Conservation (phyloP, 805 yeast genomes). For the Komagataella ulmi region DNA sequence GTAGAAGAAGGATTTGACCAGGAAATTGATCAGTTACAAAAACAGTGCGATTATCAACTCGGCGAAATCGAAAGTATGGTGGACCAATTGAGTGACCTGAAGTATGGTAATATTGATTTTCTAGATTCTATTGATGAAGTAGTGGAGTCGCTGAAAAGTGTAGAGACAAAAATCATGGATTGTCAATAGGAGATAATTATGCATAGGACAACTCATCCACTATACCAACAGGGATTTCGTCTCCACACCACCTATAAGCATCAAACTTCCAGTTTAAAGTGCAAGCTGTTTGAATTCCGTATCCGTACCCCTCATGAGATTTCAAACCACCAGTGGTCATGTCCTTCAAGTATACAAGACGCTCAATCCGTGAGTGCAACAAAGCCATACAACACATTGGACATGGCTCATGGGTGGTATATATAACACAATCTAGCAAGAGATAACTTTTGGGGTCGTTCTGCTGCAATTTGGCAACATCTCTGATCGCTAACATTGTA, state of each 20-base stretch:
- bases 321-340: slow-evolving; percentile 44
- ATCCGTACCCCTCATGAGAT: slow-evolving; percentile 46
- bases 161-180: not conserved
- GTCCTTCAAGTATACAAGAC: slow-evolving; percentile 46
- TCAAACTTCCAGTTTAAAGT: slow-evolving; percentile 82
- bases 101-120: slow-evolving; percentile 12
- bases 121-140: slow-evolving; percentile 8
- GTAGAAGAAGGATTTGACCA: slow-evolving; percentile 15
- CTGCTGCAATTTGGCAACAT: slow-evolving; percentile 34
- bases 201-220: slow-evolving; percentile 1
- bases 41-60: slow-evolving; percentile 6
- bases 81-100: slow-evolving; percentile 15
- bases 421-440: slow-evolving; percentile 66
- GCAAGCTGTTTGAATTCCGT: slow-evolving; percentile 62
- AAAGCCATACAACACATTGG: slow-evolving; percentile 95
- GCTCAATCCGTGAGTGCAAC: slow-evolving; percentile 73
- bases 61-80: slow-evolving; percentile 9
- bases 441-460: slow-evolving; percentile 31
- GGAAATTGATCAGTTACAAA: slow-evolving; percentile 11
- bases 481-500: slow-evolving; percentile 55
- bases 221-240: slow-evolving; percentile 9
- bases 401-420: slow-evolving; percentile 92
- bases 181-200: not conserved
- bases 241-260: slow-evolving; percentile 58
- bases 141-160: not conserved